Base-by-base conservation (phyloP, 2,329 filamentous ascomycete species). In the Scedosporium boydii region DNA sequence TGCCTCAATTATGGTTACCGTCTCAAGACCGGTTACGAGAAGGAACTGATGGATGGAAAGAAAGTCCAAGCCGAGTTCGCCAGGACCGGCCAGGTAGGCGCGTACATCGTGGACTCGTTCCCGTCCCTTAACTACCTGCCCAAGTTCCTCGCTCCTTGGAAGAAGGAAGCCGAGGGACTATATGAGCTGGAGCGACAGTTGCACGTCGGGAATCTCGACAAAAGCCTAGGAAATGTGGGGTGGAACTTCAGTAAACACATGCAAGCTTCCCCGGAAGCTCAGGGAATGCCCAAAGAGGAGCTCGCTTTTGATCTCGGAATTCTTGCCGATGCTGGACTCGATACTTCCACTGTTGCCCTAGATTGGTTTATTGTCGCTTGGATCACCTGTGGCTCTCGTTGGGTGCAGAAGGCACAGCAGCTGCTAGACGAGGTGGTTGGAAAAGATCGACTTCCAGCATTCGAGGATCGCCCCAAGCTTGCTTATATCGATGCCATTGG, bases 341-440 rank as follows among this genome's bases (percentile, higher is more conserved):
- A 75, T 55, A 73, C 71, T 0, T 68, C 70, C 0, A 67, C 72
- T 0, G 66, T 68, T 3, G 67, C 70, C 3, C 59, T 76, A 6
- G 65, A 68, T 23, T 75, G 70, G 65, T 69, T 75, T 21, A 62
- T 74, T 6, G 66, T 72, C 3, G 72, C 72, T 1, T 72, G 71
- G 64, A 60, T 72, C 29, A 67, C 67, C 6, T 42, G 61, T 7
- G 67, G 66, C 4, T 42, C 55, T 1, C 58, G 60, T 3, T 71
- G 65, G 29, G 67, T 73, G 6, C 34, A 51, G 10, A 77, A 73
- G 61, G 79, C 79, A 0, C 77, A 77, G 60, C 65, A 68, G 10
- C 69, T 76, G 34, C 69, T 81, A 7, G 77, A 80, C 61, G 63
- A 68, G 0, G 72, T 78, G 3, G 71, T 81, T 16, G 77, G 78